These are phyloP conservation scores for Ormosia semicastrata DNA, from an alignment of 306 rosid species.

Conservation along the genomic window DNA sequence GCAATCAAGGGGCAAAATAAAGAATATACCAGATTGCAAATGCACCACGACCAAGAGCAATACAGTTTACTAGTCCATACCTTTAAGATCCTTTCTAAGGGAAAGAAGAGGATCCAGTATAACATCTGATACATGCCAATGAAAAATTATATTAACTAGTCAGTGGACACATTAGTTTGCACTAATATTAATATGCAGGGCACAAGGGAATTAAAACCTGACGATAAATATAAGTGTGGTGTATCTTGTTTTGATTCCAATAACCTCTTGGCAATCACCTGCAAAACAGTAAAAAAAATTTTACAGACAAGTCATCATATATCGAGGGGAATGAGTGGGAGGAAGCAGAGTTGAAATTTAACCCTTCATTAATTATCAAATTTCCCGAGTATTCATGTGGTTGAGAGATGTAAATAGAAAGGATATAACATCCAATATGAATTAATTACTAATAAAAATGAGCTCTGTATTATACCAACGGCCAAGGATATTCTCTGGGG, in stretches of 20 bases:
- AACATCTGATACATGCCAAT: constrained; percentile 60
- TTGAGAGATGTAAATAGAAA: constrained; percentile 12
- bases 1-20: constrained; percentile 40
- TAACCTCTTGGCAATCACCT: constrained; percentile 94
- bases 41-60: constrained; percentile 15
- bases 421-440: background rate
- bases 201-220: constrained; percentile 54
- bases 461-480: background rate
- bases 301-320: background rate
- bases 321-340: background rate
- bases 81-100: constrained; percentile 88
- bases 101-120: constrained; percentile 87
- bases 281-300: constrained; percentile 27
- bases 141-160: constrained; percentile 23
- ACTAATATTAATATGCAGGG: background rate
- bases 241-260: constrained; percentile 88
- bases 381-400: background rate
- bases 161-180: constrained; percentile 3
- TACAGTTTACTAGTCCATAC: constrained; percentile 37
- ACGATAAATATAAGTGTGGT: constrained; percentile 83
- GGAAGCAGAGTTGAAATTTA: constrained; percentile 16
- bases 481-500: background rate
- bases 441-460: background rate
- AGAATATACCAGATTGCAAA: constrained; percentile 21
- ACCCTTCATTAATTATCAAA: background rate